Base-by-base conservation (phyloP, 2,329 filamentous ascomycete genomes). In the Colletotrichum musicola region DNA sequence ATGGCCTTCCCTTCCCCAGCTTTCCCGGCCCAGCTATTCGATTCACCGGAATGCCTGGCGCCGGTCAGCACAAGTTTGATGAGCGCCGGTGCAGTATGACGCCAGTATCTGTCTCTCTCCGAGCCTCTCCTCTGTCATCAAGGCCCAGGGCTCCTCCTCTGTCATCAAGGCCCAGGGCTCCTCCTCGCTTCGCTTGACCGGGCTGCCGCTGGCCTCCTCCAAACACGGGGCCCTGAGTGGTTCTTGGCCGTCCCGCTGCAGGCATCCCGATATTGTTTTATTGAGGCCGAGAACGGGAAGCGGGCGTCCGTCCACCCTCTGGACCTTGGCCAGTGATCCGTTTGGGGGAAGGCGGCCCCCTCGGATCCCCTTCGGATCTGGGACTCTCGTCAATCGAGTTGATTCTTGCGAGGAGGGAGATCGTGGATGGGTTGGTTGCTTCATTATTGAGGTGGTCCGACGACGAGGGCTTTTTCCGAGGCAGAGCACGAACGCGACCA, bases 71-170 rank as follows among this genome's bases (percentile, higher is more conserved):
- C 46, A 51, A 61, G 35, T 66, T 56, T 68, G 35, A 56, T 25
- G 55, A 61, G 50, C 14, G 30, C 56, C 30, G 62, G 55, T 56
- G 62, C 44, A 22, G 55, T 56, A 68, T 68, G 62, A 66, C 66
- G 66, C 62, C 50, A 53, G 62, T 55, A 62, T 46, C 30, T 46
- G 27, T 51, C 7, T 56, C 4, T 57, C 13, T 40, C 22, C 40
- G 14, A 40, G 40, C 40, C 40, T 42, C 13, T 42, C 40, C 16
- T 20, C 27, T 56, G 14, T 9, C 30, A 10, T 35, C 30, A 10
- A 35, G 30, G 40, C 30, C 46, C 58, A 44, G 35, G 42, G 30
- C 30, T 35, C 30, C 30, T 18, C 50, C 16, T 20, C 27, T 56
- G 14, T 9, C 30, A 10, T 35, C 30, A 10, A 35, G 30, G 40